These are phyloP conservation scores for Cardiospermum halicacabum DNA, from an alignment of 345 rosid species.

Conservation along the genomic window DNA sequence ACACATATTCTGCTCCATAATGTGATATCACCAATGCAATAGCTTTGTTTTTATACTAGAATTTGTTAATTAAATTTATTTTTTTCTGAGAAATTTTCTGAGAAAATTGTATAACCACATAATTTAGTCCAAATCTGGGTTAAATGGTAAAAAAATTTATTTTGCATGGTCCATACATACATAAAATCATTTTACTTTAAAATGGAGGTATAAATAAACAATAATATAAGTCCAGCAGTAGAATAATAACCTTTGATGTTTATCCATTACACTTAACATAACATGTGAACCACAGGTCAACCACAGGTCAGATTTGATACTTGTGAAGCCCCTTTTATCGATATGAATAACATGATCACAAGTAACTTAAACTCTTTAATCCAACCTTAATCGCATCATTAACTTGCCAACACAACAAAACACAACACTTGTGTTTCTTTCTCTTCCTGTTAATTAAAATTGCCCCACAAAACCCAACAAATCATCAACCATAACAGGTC, in stretches of 20 bases:
- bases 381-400: background rate
- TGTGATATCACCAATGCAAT: no score
- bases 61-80: no score
- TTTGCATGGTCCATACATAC: background rate
- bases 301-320: background rate
- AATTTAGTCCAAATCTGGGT: background rate
- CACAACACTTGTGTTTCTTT: no score
- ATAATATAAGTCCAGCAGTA: background rate
- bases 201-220: no score
- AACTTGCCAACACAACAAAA: background rate
- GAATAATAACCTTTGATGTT: background rate
- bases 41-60: no score
- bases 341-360: no score
- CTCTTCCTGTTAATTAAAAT: constrained; percentile 7
- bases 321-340: no score
- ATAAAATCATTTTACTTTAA: no score
- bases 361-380: no score
- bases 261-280: no score
- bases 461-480: constrained; percentile 21
- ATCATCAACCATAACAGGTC: constrained; percentile 26
- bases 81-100: background rate
- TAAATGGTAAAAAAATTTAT: background rate
- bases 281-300: background rate
- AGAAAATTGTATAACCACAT: background rate
- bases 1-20: no score